A percentile compares a stretch with the other conserved stretches of the same genome.
These are phyloP conservation scores for Solanum lycopersicoides DNA, from an alignment of 257 asterid genomes.

Conservation along the genomic window DNA sequence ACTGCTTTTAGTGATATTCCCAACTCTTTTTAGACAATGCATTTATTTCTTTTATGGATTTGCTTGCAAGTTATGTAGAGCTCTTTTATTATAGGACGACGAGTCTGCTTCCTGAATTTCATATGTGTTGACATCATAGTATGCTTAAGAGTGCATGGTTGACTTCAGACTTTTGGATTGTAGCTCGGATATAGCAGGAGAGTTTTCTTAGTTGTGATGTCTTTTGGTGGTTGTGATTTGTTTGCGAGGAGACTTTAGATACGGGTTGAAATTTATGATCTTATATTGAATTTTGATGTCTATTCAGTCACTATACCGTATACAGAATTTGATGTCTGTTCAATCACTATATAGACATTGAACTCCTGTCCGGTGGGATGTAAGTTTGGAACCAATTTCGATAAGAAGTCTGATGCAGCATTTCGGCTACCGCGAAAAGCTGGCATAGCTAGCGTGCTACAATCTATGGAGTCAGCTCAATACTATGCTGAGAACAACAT, in stretches of 20 bases:
- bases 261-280: neutral
- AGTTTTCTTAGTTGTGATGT: neutral
- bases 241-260: neutral
- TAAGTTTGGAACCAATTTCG: constrained; percentile 33
- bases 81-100: neutral
- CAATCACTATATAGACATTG: constrained; percentile 43
- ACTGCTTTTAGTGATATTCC: neutral
- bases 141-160: neutral
- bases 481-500: constrained; percentile 70
- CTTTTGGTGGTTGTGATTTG: neutral
- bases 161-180: neutral
- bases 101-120: neutral
- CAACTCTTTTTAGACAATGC: neutral
- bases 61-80: neutral
- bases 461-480: constrained; percentile 89
- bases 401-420: constrained; percentile 62
- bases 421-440: constrained; percentile 40
- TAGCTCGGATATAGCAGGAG: neutral
- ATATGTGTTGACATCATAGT: neutral
- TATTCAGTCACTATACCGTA: neutral
- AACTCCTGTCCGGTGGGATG: constrained; percentile 74
- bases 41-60: neutral
- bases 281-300: neutral
- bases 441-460: constrained; percentile 49
- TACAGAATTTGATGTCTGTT: neutral